A percentile compares a stretch with the other conserved stretches of the same genome.
These are phyloP conservation scores for Elsinoe perseae DNA, from an alignment of 2,329 filamentous ascomycete species.

Conservation along the genomic window DNA sequence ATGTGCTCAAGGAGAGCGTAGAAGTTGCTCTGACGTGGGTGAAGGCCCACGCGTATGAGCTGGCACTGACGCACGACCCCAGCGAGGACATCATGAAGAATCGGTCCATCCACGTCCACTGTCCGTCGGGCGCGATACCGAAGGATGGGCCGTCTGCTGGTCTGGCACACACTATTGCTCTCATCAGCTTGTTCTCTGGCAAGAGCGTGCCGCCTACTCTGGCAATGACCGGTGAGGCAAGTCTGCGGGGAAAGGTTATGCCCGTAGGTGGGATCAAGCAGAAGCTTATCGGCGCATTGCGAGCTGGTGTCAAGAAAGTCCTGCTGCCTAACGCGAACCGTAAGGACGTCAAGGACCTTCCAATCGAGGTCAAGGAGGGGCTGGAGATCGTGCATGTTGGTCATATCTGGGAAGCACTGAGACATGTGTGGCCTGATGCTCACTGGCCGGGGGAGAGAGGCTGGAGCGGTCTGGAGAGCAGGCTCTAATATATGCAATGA, in stretches of 20 bases:
- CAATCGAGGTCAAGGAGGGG: constrained; percentile 78
- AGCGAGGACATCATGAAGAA: constrained; percentile 93
- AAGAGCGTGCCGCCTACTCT: constrained; percentile 82
- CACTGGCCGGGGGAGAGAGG: constrained; percentile 71
- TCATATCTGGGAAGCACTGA: constrained; percentile 91
- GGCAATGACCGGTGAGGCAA: constrained; percentile 82
- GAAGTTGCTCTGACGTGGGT: constrained; percentile 97
- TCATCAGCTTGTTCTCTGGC: constrained; percentile 82
- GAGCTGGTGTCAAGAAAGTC: constrained; percentile 91
- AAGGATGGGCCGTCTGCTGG: constrained; percentile 83
- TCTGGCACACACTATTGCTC: constrained; percentile 84
- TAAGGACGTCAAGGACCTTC: constrained; percentile 87
- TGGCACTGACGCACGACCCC: constrained; percentile 73
- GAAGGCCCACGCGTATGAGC: constrained; percentile 86
- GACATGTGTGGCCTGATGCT: constrained; percentile 82
- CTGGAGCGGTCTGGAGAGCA: constrained; percentile 65
- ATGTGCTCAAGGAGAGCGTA: constrained; percentile 93
- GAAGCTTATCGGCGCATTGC: constrained; percentile 89
- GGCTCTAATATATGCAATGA: constrained; percentile 46
- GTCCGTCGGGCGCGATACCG: constrained; percentile 86
- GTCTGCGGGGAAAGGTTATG: constrained; percentile 79
- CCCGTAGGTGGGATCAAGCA: constrained; percentile 97
- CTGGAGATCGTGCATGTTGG: constrained; percentile 82
- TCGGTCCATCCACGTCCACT: constrained; percentile 90
- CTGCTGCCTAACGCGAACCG: constrained; percentile 78